Percentiles rank a stretch among this genome's conserved stretches.
Evolutionary conservation across 2,329 filamentous ascomycete genomes (phyloP).

Genomic region (Pseudogymnoascus sp.): DNA sequence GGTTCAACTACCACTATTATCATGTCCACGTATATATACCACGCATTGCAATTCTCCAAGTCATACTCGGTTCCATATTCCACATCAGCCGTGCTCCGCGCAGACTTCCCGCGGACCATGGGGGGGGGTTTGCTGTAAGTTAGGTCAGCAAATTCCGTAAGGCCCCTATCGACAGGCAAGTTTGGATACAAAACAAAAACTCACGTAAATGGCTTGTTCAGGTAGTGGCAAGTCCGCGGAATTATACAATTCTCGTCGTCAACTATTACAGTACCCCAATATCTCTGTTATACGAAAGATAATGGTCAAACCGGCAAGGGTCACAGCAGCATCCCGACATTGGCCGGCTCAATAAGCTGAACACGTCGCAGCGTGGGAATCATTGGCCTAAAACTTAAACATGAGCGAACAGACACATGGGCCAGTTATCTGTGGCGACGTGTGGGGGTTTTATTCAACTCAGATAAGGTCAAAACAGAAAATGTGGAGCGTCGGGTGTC

Average conservation of each 20-base stretch:
- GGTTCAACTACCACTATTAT: not conserved
- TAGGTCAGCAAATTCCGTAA: not conserved
- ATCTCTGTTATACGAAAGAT: not conserved
- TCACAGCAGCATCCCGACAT: not conserved
- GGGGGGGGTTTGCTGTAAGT: not conserved
- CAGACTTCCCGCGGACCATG: not conserved
- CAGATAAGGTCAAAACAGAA: not conserved
- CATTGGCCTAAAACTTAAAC: not conserved
- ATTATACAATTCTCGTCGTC: slow-evolving; percentile 1
- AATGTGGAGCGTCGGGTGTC: not conserved
- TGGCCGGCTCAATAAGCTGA: not conserved
- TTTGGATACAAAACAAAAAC: not conserved
- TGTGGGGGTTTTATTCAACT: not conserved
- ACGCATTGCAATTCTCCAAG: not conserved
- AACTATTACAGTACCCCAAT: not conserved
- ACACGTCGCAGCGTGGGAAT: not conserved
- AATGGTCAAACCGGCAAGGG: not conserved
- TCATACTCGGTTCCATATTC: not conserved
- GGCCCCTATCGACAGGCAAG: not conserved
- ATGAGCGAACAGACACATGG: not conserved
- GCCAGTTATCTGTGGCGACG: not conserved
- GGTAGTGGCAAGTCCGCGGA: not conserved
- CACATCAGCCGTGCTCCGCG: not conserved
- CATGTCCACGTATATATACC: not conserved
- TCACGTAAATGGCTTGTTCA: not conserved